Conservation (phyloP, 306 rosid genomes). For the Ziziphus jujuba region DNA sequence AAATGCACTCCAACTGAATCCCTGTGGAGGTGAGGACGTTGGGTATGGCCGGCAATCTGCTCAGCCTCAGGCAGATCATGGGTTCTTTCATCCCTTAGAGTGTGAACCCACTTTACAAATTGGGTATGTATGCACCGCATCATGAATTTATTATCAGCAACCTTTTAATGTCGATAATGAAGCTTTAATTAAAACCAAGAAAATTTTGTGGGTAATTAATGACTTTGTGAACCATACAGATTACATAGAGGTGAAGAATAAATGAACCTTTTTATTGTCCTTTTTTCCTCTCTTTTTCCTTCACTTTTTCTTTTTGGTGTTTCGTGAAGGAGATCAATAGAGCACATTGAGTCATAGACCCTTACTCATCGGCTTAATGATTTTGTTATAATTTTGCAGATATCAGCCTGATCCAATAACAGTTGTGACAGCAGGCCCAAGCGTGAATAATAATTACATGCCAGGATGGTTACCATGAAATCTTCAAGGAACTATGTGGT, state of each 20-base stretch:
- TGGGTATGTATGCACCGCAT: constrained; percentile 48
- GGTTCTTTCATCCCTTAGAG: constrained; percentile 72
- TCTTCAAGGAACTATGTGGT: not conserved
- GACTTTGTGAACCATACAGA: too few relatives aligned
- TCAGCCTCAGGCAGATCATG: constrained; percentile 36
- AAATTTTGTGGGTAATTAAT: too few relatives aligned
- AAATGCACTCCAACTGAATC: constrained; percentile 67
- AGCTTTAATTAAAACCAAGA: not conserved
- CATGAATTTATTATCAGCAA: too few relatives aligned
- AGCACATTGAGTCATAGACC: too few relatives aligned
- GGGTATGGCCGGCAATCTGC: constrained; percentile 68
- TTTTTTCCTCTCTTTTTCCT: too few relatives aligned
- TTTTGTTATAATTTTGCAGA: constrained; percentile 36
- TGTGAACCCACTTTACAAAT: constrained; percentile 91
- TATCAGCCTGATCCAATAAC: constrained; percentile 72
- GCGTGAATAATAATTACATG: constrained; percentile 82
- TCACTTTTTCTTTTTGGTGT: too few relatives aligned
- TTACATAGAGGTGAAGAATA: too few relatives aligned
- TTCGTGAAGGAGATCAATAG: too few relatives aligned
- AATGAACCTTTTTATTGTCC: too few relatives aligned
- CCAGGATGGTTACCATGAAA: constrained; percentile 84
- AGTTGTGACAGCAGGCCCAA: constrained; percentile 83
- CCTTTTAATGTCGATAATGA: not conserved
- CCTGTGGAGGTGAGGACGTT: constrained; percentile 56
- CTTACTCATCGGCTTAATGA: not conserved